Evolutionary conservation across 768 basidiomycete species (phyloP), one percentile per base, ranked within the genome.

Genomic region (Pisolithus sp.): DNA sequence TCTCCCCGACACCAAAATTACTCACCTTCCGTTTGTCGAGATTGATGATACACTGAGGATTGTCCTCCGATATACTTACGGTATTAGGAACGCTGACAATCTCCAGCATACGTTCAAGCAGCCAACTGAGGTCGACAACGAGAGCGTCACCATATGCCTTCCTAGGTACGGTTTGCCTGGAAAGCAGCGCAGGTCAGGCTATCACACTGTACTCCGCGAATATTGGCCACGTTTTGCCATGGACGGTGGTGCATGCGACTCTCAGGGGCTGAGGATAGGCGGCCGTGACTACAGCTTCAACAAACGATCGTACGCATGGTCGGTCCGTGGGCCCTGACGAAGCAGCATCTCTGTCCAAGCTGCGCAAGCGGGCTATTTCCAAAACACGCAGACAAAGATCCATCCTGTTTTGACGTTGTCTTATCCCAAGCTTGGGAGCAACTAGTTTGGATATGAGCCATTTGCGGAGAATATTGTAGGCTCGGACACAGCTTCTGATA

Each of bases 1-100:
- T 26, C 26, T 26, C 26, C 24, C 28, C 8, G 50, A 51, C 4
- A 24, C 17, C 55, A 50, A 43, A 15, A 20, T 34, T 37, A 28
- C 77, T 51, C 59, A 88, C 89, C 89, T n/a, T 80, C 56, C 90
- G 78, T 61, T 93, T 93, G 55, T 90, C 85, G 57, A 90, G 81
- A 61, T 90, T 92, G 42, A 93, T 77, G 36, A 92, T 76, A 36
- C 71, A 76, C 40, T 77, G 75, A 34, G 74, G 74, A 54, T 81
- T 80, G 34, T 76, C 75, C n/a, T 71, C 63, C 1, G 73, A 62
- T 15, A 80, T 74, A 44, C 81, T 78, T 7, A 89, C 68, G 15
- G 82, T 73, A 62, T 93, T 88, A 4, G 88, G 83, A 48, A 82
- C 76, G 24, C 83, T 81, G 53, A 91, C 79, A 44, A 92, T 73